Evolutionary conservation across 2,329 filamentous ascomycete species (phyloP).

Genomic region (Colletotrichum scovillei): DNA sequence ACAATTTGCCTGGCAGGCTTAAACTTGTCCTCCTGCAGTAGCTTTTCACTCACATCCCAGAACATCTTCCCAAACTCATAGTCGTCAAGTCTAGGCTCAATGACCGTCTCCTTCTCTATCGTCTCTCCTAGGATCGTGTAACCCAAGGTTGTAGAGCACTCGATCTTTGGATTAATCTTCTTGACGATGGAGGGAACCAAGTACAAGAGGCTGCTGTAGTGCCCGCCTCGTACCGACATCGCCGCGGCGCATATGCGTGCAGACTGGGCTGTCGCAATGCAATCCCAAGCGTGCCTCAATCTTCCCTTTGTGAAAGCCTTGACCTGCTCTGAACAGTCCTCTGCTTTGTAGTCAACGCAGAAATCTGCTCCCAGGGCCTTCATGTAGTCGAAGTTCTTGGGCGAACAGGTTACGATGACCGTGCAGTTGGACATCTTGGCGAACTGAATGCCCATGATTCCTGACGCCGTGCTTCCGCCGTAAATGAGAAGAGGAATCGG

Average conservation of each 20-base stretch:
- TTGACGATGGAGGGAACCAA: conserved; percentile 49
- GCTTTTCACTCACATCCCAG: conserved; percentile 45
- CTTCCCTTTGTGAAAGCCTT: conserved; percentile 39
- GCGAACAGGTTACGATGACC: conserved; percentile 53
- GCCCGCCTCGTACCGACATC: conserved; percentile 43
- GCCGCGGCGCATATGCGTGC: conserved; percentile 45
- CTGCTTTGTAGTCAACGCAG: conserved; percentile 58
- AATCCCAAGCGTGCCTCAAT: conserved; percentile 51
- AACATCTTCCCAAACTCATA: conserved; percentile 51
- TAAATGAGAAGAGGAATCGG: conserved; percentile 56
- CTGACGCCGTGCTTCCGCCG: conserved; percentile 66
- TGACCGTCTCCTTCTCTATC: conserved; percentile 40
- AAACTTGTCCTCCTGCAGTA: conserved; percentile 51
- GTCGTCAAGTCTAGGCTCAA: conserved; percentile 43
- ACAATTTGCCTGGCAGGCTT: conserved; percentile 46
- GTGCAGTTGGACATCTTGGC: conserved; percentile 53
- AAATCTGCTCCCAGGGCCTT: conserved; percentile 56
- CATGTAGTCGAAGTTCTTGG: conserved; percentile 52
- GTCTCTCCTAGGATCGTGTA: conserved; percentile 54
- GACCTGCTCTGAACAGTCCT: conserved; percentile 39
- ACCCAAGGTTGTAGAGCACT: conserved; percentile 46
- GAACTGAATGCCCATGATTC: conserved; percentile 61
- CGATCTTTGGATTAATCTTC: conserved; percentile 47
- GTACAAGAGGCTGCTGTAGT: conserved; percentile 54
- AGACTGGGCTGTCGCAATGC: conserved; percentile 42